These are phyloP conservation scores for Pisolithus albus DNA, from an alignment of 768 basidiomycete genomes.

Conservation along the genomic window DNA sequence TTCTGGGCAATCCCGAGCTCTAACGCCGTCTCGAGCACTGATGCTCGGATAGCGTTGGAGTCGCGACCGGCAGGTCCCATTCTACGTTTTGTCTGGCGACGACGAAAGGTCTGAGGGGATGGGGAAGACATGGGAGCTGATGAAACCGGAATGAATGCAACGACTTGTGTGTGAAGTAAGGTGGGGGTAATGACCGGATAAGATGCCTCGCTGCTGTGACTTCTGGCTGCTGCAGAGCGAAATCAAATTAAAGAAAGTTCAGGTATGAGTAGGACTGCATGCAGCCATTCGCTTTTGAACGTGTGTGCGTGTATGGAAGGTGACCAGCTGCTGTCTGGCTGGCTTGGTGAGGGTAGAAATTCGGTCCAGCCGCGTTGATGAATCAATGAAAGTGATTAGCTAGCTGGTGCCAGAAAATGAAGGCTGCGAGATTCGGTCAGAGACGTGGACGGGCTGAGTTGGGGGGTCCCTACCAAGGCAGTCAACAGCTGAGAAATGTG, in stretches of 20 bases:
- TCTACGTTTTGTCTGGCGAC: conserved; percentile 20
- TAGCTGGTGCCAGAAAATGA: too few relatives aligned
- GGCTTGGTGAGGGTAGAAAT: conserved; percentile 8
- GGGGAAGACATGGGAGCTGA: conserved; percentile 15
- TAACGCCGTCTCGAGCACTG: conserved; percentile 67
- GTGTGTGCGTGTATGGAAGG: conserved; percentile 1
- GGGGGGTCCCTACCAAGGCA: too few relatives aligned
- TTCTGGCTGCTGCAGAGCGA: conserved; percentile 8
- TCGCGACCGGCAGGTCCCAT: conserved; percentile 31
- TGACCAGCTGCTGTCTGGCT: not conserved
- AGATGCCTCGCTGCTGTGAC: conserved; percentile 1
- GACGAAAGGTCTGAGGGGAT: conserved; percentile 14
- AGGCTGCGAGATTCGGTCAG: too few relatives aligned
- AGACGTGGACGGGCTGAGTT: too few relatives aligned
- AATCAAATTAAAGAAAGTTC: conserved; percentile 5
- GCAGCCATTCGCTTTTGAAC: conserved; percentile 17
- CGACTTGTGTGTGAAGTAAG: conserved; percentile 3
- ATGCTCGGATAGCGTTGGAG: conserved; percentile 59
- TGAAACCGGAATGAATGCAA: conserved; percentile 14
- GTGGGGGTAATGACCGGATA: conserved; percentile 1
- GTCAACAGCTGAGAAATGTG: too few relatives aligned
- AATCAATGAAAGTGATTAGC: too few relatives aligned
- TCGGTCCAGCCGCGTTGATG: conserved; percentile 12
- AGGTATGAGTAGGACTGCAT: conserved; percentile 4
- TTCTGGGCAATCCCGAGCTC: conserved; percentile 58